A percentile compares a stretch with the other conserved stretches of the same genome.
Conservation (phyloP, 768 basidiomycete species). For the Leucosporidium yakuticum region DNA sequence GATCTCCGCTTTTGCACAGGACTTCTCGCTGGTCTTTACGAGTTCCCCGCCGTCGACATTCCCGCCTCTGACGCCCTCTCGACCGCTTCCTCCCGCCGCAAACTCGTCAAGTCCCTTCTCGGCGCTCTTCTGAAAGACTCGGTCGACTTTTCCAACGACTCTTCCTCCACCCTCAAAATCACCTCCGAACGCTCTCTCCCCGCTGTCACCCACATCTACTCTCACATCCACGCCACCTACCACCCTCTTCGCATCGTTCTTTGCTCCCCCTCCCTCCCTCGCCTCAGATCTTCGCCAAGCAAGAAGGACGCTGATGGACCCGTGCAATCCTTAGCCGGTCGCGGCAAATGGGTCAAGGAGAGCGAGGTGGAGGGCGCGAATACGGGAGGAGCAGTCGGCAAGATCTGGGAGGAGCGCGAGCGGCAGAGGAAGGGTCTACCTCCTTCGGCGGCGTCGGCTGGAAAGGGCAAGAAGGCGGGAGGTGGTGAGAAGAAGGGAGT, state of each 20-base stretch:
- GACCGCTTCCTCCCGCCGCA: background rate
- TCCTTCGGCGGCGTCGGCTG: too few species aligned
- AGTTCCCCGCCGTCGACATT: slow-evolving; percentile 71
- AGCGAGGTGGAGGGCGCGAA: slow-evolving; percentile 7
- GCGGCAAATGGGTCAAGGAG: slow-evolving; percentile 24
- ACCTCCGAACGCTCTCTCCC: slow-evolving; percentile 43
- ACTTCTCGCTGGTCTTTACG: slow-evolving; percentile 79
- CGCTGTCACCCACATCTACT: slow-evolving; percentile 74
- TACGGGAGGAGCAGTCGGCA: slow-evolving; percentile 29
- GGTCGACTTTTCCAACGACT: background rate
- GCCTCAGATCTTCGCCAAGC: background rate
- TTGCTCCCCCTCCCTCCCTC: background rate
- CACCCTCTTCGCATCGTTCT: slow-evolving; percentile 19
- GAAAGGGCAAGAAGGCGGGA: too few species aligned
- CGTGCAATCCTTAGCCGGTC: slow-evolving; percentile 12
- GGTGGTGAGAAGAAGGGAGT: too few species aligned
- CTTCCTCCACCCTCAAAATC: background rate
- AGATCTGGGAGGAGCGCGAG: slow-evolving; percentile 26
- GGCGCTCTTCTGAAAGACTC: slow-evolving; percentile 11
- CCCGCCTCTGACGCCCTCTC: slow-evolving; percentile 2
- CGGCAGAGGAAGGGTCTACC: background rate
- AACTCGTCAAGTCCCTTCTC: slow-evolving; percentile 36
- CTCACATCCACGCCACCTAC: slow-evolving; percentile 75
- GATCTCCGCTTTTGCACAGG: slow-evolving; percentile 49
- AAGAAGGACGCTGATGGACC: background rate